phyloP scores from a whole-genome alignment of 177 flowering plant species.

The Vitis hybrid region DNA sequence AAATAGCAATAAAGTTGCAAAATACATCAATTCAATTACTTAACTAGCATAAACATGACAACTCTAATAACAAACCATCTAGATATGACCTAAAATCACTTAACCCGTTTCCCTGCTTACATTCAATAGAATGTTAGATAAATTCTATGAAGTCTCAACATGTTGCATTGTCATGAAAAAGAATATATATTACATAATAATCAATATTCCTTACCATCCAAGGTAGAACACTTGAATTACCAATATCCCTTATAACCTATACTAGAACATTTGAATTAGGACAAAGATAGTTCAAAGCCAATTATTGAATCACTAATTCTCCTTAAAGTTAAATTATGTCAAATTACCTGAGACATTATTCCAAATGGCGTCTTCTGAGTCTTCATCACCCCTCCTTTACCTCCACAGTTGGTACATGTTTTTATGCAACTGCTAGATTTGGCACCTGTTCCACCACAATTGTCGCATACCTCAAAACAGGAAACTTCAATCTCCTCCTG shows the following conservation, averaged over 20 bases:
- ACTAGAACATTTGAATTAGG: too few species aligned
- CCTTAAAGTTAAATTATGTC: neutral
- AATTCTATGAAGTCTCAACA: too few species aligned
- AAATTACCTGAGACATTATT: conserved; percentile 80
- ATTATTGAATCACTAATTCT: neutral
- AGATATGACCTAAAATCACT: too few species aligned
- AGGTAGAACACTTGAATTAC: neutral
- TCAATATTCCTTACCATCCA: too few species aligned
- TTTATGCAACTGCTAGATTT: conserved; percentile 57
- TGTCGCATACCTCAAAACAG: conserved; percentile 60
- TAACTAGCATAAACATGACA: too few species aligned
- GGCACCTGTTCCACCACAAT: conserved; percentile 85
- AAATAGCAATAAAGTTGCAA: neutral
- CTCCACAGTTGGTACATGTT: conserved; percentile 70
- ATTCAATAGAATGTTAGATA: too few species aligned
- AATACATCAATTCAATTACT: neutral
- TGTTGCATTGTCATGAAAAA: too few species aligned
- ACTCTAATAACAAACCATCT: too few species aligned
- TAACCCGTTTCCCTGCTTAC: too few species aligned
- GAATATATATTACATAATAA: too few species aligned
- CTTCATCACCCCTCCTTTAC: conserved; percentile 72
- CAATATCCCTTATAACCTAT: neutral
- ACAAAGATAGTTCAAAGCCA: neutral
- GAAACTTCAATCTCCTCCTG: conserved; percentile 57
- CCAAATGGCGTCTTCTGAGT: conserved; percentile 92